phyloP scores from a whole-genome alignment of 2,329 filamentous ascomycete genomes.

The Fusarium sp. region DNA sequence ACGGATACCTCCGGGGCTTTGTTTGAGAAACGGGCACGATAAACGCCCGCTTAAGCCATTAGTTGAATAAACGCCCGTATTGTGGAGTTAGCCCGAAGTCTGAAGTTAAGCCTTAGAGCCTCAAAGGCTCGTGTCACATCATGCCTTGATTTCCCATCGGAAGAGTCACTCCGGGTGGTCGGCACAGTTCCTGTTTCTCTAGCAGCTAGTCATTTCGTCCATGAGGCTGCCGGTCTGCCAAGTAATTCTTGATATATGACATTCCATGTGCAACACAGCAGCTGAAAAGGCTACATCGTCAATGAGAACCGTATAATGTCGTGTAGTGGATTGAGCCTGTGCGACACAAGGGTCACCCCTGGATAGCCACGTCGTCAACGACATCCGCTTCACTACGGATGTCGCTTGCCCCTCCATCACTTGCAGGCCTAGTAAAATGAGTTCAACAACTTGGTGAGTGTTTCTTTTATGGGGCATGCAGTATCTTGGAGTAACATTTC shows the following conservation, averaged over 20 bases:
- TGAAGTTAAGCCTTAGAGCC: not conserved
- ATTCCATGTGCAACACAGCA: not conserved
- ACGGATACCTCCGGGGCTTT: not conserved
- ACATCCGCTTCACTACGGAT: not conserved
- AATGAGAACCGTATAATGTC: not conserved
- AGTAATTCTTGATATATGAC: not conserved
- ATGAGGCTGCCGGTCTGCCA: not conserved
- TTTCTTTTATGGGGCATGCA: not conserved
- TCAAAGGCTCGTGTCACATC: not conserved
- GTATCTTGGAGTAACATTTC: not conserved
- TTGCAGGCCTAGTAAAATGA: not conserved
- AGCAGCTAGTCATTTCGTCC: not conserved
- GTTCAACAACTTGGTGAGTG: not conserved
- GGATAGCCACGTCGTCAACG: conserved; percentile 32
- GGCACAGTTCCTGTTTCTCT: not conserved
- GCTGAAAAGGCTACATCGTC: not conserved
- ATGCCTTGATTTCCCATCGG: not conserved
- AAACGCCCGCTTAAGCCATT: not conserved
- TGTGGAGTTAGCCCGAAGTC: not conserved
- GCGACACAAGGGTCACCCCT: not conserved
- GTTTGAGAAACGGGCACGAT: not conserved
- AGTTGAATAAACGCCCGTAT: not conserved
- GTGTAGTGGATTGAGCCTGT: not conserved
- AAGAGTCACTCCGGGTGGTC: not conserved
- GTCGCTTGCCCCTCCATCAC: not conserved